Evolutionary conservation across 2,329 filamentous ascomycete species (phyloP), one percentile per base, ranked within the genome.

Genomic region (Aureobasidium musti): DNA sequence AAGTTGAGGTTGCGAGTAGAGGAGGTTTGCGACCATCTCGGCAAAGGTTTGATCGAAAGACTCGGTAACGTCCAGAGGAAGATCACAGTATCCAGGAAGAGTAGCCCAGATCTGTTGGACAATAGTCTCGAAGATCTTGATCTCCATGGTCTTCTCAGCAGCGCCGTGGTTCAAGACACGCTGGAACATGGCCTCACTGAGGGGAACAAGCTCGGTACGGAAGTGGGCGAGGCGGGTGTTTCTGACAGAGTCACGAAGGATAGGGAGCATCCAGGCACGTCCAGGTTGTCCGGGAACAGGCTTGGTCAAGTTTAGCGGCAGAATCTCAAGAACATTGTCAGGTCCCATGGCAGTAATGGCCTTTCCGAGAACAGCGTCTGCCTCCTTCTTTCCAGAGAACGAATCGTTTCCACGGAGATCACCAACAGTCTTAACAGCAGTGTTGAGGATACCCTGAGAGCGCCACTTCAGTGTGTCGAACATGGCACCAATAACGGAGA

Each of bases 41-140:
- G 94, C 95, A 76, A 99, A 96, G 19, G 79, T 77, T 74, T 96
- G 91, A 74, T 98, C 92, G 72, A 99, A 96, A 0, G 91, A 73
- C 19, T 77, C 77, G 4, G 68, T 70, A 11, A 83, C 71, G 67
- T 99, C 95, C 41, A 97, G 79, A 1, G 95, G 94, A 64, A 97
- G 81, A 75, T 97, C 92, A 77, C 95, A 98, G 80, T 97, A 99
- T 1, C 95, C 95, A 0, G 95, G 94, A 19, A 99, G 84, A 61
- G 91, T 89, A 0, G 91, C 92, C 95, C 95, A 99, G 49, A 94
- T 93, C 75, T 99, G 95, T 71, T 96, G 90, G 10, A 99, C 91
- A 5, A 99, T 82, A 0, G 95, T 98, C 79, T 99, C 94, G 76
- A 95, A 99, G 67, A 99, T 96, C 82, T 99, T 99, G 75, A 95